Percentiles rank a stretch among this genome's conserved stretches.
Evolutionary conservation across 169 alveolate genomes (phyloP).

Genomic region (Hepatocystis sp.): DNA sequence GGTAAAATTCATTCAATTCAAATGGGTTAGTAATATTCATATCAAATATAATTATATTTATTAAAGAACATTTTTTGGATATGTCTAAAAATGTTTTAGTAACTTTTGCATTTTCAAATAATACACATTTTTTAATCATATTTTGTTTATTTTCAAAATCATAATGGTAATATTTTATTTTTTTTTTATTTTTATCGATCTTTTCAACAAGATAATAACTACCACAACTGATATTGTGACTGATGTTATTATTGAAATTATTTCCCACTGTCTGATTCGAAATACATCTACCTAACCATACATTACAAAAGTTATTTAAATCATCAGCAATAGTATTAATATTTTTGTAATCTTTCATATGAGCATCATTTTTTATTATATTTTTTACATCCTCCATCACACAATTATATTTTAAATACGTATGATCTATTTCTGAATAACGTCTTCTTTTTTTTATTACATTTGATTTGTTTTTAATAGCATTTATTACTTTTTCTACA

Average conservation of each 20-base stretch:
- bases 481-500: slow-evolving; percentile 50
- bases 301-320: slow-evolving; percentile 41
- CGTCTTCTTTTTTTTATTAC: slow-evolving; percentile 35
- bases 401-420: slow-evolving; percentile 24
- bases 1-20: slow-evolving; percentile 66
- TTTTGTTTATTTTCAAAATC: slow-evolving; percentile 73
- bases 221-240: too few relatives aligned
- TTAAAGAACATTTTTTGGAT: slow-evolving; percentile 35
- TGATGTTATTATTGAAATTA: too few relatives aligned
- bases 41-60: slow-evolving; percentile 44
- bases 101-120: slow-evolving; percentile 55
- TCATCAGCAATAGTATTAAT: slow-evolving; percentile 17
- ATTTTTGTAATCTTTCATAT: slow-evolving; percentile 18
- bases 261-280: slow-evolving; percentile 1
- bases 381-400: slow-evolving; percentile 40
- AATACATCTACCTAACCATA: slow-evolving; percentile 60
- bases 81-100: slow-evolving; percentile 53
- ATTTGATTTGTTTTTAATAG: slow-evolving; percentile 64
- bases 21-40: slow-evolving; percentile 31
- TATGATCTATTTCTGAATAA: slow-evolving; percentile 49
- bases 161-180: slow-evolving; percentile 63
- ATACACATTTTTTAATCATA: slow-evolving; percentile 70
- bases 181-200: slow-evolving; percentile 10
- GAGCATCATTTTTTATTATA: slow-evolving; percentile 28
- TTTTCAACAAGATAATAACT: too few relatives aligned